phyloP scores from a whole-genome alignment of 2,329 filamentous ascomycete species.

The Xylaria digitata region DNA sequence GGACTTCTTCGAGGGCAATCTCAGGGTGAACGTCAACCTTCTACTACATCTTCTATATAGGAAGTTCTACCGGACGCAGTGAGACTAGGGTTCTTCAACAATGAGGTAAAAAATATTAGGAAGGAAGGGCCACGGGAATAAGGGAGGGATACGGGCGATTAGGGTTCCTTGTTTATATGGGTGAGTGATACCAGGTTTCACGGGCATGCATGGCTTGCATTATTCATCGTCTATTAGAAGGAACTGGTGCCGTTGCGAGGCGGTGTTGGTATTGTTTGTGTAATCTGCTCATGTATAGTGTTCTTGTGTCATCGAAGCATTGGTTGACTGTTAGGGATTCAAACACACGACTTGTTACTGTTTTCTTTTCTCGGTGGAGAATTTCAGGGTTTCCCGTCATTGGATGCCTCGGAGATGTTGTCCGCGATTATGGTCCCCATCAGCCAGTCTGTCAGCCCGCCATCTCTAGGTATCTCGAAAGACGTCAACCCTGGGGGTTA shows the following conservation, averaged over 20 bases:
- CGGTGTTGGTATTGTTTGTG: slow-evolving; percentile 23
- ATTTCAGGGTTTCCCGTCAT: not conserved
- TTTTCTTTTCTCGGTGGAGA: too few species aligned
- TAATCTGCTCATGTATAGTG: slow-evolving; percentile 28
- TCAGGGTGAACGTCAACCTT: slow-evolving; percentile 95
- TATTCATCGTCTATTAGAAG: slow-evolving; percentile 37
- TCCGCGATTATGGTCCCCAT: not conserved
- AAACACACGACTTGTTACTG: not conserved
- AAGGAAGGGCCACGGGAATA: slow-evolving; percentile 16
- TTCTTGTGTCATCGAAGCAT: slow-evolving; percentile 17
- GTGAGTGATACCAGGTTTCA: slow-evolving; percentile 36
- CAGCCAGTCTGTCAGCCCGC: not conserved
- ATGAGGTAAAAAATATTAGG: not conserved
- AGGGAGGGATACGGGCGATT: slow-evolving; percentile 17
- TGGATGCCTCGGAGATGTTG: not conserved
- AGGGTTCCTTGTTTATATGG: slow-evolving; percentile 28
- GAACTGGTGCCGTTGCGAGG: slow-evolving; percentile 40
- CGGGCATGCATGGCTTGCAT: slow-evolving; percentile 37
- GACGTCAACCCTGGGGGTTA: slow-evolving; percentile 9
- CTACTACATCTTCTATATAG: slow-evolving; percentile 97
- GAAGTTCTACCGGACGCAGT: slow-evolving; percentile 91
- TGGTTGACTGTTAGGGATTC: slow-evolving; percentile 16
- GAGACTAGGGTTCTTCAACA: slow-evolving; percentile 41
- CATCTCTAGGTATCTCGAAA: slow-evolving; percentile 7
- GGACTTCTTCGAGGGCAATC: slow-evolving; percentile 86